phyloP scores from a whole-genome alignment of 371 early-diverging fungal genomes.

The Mortierella sp. region DNA sequence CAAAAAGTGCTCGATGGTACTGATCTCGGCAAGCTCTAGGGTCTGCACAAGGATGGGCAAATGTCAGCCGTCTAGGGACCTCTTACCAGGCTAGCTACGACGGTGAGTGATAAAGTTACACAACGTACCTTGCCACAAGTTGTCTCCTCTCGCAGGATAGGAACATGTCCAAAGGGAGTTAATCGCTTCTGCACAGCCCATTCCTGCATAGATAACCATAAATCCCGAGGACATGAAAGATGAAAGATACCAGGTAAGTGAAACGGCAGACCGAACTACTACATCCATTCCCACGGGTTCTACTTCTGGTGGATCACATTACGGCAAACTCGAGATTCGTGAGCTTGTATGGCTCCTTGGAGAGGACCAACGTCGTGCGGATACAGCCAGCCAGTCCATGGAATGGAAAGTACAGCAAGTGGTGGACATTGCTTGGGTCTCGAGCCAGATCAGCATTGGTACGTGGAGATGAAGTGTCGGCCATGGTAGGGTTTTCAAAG shows the following conservation, averaged over 20 bases:
- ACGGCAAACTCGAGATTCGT: conserved; percentile 12
- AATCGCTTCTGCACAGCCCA: conserved; percentile 58
- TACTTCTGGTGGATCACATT: background rate
- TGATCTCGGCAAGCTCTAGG: conserved; percentile 59
- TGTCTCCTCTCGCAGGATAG: conserved; percentile 58
- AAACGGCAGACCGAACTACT: no score
- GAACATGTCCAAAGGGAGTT: conserved; percentile 67
- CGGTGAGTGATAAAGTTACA: no score
- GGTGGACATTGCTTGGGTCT: conserved; percentile 24
- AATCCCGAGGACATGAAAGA: no score
- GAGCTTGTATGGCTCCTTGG: conserved; percentile 25
- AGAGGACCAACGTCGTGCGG: conserved; percentile 29
- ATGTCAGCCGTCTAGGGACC: background rate
- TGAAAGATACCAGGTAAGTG: no score
- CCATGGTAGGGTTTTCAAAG: background rate
- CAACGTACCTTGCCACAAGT: conserved; percentile 45
- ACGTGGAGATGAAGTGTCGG: background rate
- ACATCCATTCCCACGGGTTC: no score
- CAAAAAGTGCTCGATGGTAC: conserved; percentile 60
- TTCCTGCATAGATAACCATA: conserved; percentile 25
- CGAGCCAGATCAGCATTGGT: conserved; percentile 11
- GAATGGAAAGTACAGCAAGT: conserved; percentile 53
- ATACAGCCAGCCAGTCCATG: conserved; percentile 54
- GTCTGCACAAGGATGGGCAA: no score
- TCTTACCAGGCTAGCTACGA: background rate